Base-by-base conservation (phyloP, 2,329 filamentous ascomycete species). In the Cryphonectria carpinicola region DNA sequence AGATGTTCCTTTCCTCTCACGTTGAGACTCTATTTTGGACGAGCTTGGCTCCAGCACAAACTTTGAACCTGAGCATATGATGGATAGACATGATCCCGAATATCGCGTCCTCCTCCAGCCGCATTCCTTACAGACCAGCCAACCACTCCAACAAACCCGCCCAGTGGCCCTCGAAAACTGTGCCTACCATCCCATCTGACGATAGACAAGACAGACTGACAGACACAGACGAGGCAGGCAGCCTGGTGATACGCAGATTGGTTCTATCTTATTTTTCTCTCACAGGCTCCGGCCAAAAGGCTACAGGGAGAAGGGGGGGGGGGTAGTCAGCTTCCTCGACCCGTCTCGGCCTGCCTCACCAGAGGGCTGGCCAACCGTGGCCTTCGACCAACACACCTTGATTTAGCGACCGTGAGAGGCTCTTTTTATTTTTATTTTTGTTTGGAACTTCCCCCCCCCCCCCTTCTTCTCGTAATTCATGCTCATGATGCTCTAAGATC, bases 321-420 rank as follows among this genome's bases (percentile, higher is more conserved):
- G n/a, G 22, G 22, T 8, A 19, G 39, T 46, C 66, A 65, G 61
- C 41, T 65, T 46, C 46, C 41, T 65, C 66, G 66, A 63, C 56
- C 69, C 54, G 37, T 39, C 54, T 61, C 66, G 66, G 66, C 63
- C 69, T 32, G 39, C 35, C 54, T 62, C 22, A 56, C 25, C n/a
- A 28, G n/a, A 56, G 10, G 43, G 35, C 49, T 39, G 37, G 43
- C 62, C 43, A 62, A 62, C 41, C 54, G 17, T 35, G 64, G 17
- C 37, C 66, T 35, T 35, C 63, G 52, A 61, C 41, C 62, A 25
- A 39, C 28, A 39, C 28, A n/a, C 69, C 69, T 58, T 67, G 62
- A 71, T 65, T 69, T 71, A 71, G 66, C 66, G 68, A 66, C 49
- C 25, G 4, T 11, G 28, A 28, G n/a, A 4, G 3, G 7, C 46